Conservation (phyloP, 495 filamentous ascomycete species). For the Penicillium arizonense region DNA sequence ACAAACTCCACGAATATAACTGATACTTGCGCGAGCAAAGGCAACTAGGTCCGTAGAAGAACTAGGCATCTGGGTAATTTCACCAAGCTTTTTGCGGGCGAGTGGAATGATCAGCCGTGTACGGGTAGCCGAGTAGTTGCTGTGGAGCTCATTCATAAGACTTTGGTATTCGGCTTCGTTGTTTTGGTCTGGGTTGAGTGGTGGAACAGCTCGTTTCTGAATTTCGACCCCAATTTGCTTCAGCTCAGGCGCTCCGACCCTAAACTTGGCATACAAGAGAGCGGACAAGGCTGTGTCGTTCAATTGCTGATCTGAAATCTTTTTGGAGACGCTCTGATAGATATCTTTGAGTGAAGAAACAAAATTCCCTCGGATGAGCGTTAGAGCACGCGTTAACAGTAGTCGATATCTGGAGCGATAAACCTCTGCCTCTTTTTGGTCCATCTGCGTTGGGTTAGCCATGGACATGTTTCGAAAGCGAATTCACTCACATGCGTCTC, state of each 20-base stretch:
- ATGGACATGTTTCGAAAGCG: not conserved
- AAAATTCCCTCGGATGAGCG: conserved; percentile 84
- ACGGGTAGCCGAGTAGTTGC: conserved; percentile 59
- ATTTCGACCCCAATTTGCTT: conserved; percentile 67
- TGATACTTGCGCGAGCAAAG: conserved; percentile 68
- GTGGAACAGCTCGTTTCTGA: conserved; percentile 62
- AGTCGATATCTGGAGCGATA: conserved; percentile 73
- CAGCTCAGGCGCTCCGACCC: conserved; percentile 63
- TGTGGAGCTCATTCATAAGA: conserved; percentile 65
- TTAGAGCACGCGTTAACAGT: conserved; percentile 68
- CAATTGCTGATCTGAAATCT: conserved; percentile 66
- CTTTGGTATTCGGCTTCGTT: conserved; percentile 67
- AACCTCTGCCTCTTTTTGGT: conserved; percentile 79
- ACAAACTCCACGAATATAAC: conserved; percentile 68
- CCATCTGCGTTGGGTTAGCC: conserved; percentile 50
- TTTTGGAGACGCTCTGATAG: conserved; percentile 65
- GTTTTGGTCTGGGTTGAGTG: conserved; percentile 58
- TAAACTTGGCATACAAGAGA: conserved; percentile 75
- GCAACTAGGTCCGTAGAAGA: conserved; percentile 66
- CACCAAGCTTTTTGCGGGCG: conserved; percentile 59
- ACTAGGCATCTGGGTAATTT: conserved; percentile 63
- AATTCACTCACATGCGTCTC: conserved; percentile 63
- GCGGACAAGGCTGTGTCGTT: conserved; percentile 77
- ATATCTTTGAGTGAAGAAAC: conserved; percentile 69
- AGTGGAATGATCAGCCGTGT: conserved; percentile 60